Evolutionary conservation across 169 alveolate species (phyloP).

Genomic region (Miamiensis avidus): DNA sequence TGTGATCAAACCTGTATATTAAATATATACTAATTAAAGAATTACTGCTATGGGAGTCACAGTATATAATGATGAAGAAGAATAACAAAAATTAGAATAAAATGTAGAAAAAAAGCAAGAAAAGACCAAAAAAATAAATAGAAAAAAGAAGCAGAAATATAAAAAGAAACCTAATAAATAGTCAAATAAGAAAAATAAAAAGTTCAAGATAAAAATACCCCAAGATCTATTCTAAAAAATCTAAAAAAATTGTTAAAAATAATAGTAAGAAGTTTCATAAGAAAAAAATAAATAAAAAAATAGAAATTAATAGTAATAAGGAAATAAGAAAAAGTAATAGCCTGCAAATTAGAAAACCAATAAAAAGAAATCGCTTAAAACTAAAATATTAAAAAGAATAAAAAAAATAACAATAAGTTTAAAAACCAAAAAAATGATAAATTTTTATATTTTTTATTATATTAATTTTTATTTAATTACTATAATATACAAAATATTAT

Average conservation of each 20-base stretch:
- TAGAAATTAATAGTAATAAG: neutral
- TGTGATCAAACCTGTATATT: conserved; percentile 6
- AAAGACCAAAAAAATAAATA: neutral
- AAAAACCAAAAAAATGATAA: no score
- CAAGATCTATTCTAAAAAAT: neutral
- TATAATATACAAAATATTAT: no score
- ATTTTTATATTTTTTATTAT: no score
- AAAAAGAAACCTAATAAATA: conserved; percentile 8
- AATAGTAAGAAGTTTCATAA: no score
- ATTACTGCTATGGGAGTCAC: conserved; percentile 3
- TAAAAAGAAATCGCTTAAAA: no score
- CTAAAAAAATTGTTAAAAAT: neutral
- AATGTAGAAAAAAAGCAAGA: neutral
- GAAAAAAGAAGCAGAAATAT: neutral
- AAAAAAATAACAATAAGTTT: no score
- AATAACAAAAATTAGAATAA: neutral
- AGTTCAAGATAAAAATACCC: neutral
- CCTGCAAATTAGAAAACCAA: no score
- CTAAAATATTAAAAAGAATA: no score
- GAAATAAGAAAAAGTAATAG: neutral
- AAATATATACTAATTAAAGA: conserved; percentile 6
- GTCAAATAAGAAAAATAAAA: neutral
- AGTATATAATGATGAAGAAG: neutral
- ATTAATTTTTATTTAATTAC: no score
- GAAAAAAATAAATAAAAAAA: neutral